Evolutionary conservation across 768 basidiomycete species (phyloP).

Genomic region (Russula vinacea): DNA sequence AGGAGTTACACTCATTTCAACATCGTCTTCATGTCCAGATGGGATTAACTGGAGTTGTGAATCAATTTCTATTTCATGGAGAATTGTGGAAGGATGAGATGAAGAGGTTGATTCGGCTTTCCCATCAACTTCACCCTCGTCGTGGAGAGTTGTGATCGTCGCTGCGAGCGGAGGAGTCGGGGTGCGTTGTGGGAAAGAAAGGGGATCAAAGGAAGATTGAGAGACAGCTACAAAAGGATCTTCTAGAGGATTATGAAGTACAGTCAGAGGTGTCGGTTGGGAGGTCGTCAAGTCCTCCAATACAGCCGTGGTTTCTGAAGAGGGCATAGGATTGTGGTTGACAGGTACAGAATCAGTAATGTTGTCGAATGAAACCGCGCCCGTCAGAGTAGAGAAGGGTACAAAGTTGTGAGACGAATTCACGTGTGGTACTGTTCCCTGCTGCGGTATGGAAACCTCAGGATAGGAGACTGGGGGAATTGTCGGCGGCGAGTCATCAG

Average conservation of each 20-base stretch:
- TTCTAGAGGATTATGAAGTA: conserved; percentile 1
- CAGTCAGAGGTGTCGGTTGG: conserved; percentile 1
- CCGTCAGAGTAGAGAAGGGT: conserved; percentile 22
- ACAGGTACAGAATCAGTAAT: background rate
- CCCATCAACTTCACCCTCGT: conserved; percentile 13
- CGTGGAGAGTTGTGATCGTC: conserved; percentile 16
- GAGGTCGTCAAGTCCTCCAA: conserved; percentile 1
- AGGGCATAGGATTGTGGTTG: background rate
- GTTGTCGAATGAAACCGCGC: conserved; percentile 21
- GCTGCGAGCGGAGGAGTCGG: conserved; percentile 26
- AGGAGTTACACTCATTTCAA: conserved; percentile 5
- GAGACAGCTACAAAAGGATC: background rate
- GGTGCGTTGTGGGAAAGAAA: conserved; percentile 23
- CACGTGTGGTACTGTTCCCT: background rate
- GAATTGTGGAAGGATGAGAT: conserved; percentile 1
- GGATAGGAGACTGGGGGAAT: background rate
- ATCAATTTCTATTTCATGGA: background rate
- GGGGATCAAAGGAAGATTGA: conserved; percentile 6
- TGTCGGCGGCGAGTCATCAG: background rate
- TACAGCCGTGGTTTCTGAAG: background rate
- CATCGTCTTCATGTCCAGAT: background rate
- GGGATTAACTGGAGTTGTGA: background rate
- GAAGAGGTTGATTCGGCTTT: background rate
- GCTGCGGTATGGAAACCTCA: background rate
- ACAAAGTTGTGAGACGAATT: conserved; percentile 6